phyloP scores from a whole-genome alignment of 176 grass and related monocot genomes.

The Carex pumila region DNA sequence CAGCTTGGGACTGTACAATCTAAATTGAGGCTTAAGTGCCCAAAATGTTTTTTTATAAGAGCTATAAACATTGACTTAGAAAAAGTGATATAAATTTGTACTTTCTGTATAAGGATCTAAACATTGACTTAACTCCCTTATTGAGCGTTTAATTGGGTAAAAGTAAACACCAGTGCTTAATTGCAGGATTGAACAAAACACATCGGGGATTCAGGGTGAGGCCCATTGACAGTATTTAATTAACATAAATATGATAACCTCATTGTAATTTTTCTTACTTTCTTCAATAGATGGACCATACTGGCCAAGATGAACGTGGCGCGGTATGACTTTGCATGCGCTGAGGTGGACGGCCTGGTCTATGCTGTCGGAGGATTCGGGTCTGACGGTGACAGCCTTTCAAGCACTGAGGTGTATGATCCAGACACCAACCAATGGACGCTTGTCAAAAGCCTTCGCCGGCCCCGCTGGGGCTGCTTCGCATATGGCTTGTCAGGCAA shows the following conservation, averaged over 20 bases:
- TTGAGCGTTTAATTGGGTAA: neutral
- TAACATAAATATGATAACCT: neutral
- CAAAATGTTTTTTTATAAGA: neutral
- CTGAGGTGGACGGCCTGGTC: conserved; percentile 40
- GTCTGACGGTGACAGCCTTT: conserved; percentile 26
- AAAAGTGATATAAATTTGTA: neutral
- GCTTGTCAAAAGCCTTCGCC: conserved; percentile 36
- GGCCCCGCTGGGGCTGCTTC: conserved; percentile 68
- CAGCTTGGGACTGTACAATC: neutral
- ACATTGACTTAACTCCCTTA: neutral
- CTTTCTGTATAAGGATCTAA: neutral
- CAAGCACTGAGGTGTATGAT: conserved; percentile 57
- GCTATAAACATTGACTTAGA: neutral
- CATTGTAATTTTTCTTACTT: conserved; percentile 12
- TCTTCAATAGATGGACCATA: conserved; percentile 39
- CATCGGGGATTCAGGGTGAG: neutral
- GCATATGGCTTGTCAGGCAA: conserved; percentile 25
- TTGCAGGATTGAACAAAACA: neutral
- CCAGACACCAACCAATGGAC: conserved; percentile 44
- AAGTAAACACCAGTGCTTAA: neutral
- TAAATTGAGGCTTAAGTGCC: neutral
- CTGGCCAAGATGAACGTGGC: conserved; percentile 68
- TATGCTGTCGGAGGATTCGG: conserved; percentile 64
- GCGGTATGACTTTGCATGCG: conserved; percentile 52
- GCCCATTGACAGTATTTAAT: neutral